Evolutionary conservation across 2,329 filamentous ascomycete genomes (phyloP).

Genomic region (Plectosphaerella sp.): DNA sequence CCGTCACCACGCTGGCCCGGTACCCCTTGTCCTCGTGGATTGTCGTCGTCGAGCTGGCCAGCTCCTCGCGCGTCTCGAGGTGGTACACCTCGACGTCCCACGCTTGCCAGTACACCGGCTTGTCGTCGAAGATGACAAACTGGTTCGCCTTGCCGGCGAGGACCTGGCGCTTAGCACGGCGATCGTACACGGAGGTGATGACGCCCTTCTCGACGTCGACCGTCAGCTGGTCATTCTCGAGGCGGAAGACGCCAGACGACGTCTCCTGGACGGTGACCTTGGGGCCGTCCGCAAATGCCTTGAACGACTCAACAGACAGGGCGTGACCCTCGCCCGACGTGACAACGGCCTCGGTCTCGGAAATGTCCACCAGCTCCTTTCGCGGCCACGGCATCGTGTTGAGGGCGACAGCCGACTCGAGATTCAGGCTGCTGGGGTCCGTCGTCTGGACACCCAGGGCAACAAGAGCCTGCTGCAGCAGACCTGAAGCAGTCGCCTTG

Average conservation of each 20-base stretch:
- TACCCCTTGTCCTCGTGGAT: slow-evolving; percentile 48
- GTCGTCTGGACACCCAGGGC: slow-evolving; percentile 48
- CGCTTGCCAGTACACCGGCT: slow-evolving; percentile 67
- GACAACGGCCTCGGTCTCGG: slow-evolving; percentile 18
- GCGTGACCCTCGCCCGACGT: slow-evolving; percentile 18
- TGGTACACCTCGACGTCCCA: slow-evolving; percentile 70
- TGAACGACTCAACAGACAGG: slow-evolving; percentile 12
- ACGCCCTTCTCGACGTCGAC: slow-evolving; percentile 52
- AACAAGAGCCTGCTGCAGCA: slow-evolving; percentile 47
- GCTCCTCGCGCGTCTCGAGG: slow-evolving; percentile 56
- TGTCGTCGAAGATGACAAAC: slow-evolving; percentile 64
- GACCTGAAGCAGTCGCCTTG: slow-evolving; percentile 49
- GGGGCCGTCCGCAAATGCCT: slow-evolving; percentile 33
- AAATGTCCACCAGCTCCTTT: slow-evolving; percentile 43
- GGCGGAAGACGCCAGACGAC: slow-evolving; percentile 44
- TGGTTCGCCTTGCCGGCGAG: slow-evolving; percentile 60
- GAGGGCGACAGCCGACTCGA: slow-evolving; percentile 36
- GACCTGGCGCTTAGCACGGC: slow-evolving; percentile 51
- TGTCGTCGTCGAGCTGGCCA: slow-evolving; percentile 42
- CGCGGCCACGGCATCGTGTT: slow-evolving; percentile 61
- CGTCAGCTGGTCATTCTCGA: slow-evolving; percentile 50
- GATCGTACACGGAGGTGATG: slow-evolving; percentile 59
- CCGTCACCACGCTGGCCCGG: slow-evolving; percentile 53
- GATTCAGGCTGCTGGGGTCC: slow-evolving; percentile 18
- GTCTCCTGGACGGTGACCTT: slow-evolving; percentile 45